phyloP scores from a whole-genome alignment of 352 stramenopile species.

The Pseudoperonospora humuli region DNA sequence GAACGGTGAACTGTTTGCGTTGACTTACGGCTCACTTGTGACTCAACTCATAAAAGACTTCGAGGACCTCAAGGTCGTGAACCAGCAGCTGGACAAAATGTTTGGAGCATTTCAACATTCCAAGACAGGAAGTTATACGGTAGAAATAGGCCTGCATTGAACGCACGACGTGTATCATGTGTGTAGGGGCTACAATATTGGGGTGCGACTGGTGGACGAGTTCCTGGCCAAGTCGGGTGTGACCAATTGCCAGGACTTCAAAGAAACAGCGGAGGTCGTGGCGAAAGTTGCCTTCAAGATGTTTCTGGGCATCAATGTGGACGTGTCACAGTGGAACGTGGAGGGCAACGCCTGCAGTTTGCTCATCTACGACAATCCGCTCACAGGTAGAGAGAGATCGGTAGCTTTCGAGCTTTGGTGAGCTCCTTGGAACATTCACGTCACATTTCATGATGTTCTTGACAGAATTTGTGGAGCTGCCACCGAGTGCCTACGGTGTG shows the following conservation, averaged over 20 bases:
- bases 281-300: slow-evolving; percentile 96
- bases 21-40: slow-evolving; percentile 97
- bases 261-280: slow-evolving; percentile 92
- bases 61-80: slow-evolving; percentile 91
- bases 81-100: slow-evolving; percentile 95
- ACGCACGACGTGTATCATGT: too few relatives aligned
- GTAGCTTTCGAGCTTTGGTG: neutral
- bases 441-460: neutral
- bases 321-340: slow-evolving; percentile 87
- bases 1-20: slow-evolving; percentile 96
- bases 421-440: neutral
- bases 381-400: slow-evolving; percentile 47
- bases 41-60: slow-evolving; percentile 94
- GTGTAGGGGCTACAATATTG: slow-evolving; percentile 93
- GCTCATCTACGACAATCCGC: slow-evolving; percentile 94
- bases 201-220: slow-evolving; percentile 95
- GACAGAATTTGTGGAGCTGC: slow-evolving; percentile 87
- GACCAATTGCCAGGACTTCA: slow-evolving; percentile 79
- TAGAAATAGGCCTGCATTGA: neutral
- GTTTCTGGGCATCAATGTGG: slow-evolving; percentile 94
- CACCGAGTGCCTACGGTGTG: slow-evolving; percentile 76
- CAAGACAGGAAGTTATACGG: neutral
- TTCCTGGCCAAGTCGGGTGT: slow-evolving; percentile 94
- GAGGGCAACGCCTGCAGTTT: slow-evolving; percentile 88
- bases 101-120: slow-evolving; percentile 4